Conservation (phyloP, 2,329 filamentous ascomycete species). For the Aspergillus melleus region DNA sequence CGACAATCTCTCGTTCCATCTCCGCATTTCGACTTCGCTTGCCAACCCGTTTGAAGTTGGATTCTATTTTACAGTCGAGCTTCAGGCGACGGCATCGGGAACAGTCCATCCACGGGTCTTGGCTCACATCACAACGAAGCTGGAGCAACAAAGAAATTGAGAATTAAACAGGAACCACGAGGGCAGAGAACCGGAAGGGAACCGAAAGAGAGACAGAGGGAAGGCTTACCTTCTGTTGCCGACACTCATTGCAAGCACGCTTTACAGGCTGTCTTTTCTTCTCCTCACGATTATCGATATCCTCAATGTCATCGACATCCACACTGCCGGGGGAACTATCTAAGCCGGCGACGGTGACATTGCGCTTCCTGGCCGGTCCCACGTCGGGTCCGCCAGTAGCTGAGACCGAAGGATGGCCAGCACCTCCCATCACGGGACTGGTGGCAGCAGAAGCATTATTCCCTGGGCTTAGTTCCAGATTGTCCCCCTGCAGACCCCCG, state of each 20-base stretch:
- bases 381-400: constrained; percentile 29
- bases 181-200: background rate
- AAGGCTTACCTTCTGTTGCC: constrained; percentile 64
- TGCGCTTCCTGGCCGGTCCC: constrained; percentile 42
- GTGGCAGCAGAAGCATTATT: constrained; percentile 39
- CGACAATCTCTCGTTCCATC: constrained; percentile 60
- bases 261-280: constrained; percentile 53
- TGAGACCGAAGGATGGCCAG: constrained; percentile 31
- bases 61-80: constrained; percentile 66
- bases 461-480: constrained; percentile 25
- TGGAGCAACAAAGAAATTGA: constrained; percentile 29
- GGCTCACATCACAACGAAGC: constrained; percentile 67
- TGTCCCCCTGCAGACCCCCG: constrained; percentile 29
- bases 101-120: constrained; percentile 64
- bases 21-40: constrained; percentile 66
- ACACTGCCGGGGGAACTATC: constrained; percentile 50
- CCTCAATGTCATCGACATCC: constrained; percentile 47
- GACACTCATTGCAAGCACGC: constrained; percentile 68
- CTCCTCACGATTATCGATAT: constrained; percentile 44
- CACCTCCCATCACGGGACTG: constrained; percentile 39
- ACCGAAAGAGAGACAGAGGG: background rate
- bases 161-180: background rate
- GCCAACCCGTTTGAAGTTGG: constrained; percentile 67
- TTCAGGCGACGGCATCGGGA: constrained; percentile 63
- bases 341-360: constrained; percentile 43